These are phyloP conservation scores for Ganoderma resinaceum DNA, from an alignment of 1,284 basidiomycete genomes.

Conservation along the genomic window DNA sequence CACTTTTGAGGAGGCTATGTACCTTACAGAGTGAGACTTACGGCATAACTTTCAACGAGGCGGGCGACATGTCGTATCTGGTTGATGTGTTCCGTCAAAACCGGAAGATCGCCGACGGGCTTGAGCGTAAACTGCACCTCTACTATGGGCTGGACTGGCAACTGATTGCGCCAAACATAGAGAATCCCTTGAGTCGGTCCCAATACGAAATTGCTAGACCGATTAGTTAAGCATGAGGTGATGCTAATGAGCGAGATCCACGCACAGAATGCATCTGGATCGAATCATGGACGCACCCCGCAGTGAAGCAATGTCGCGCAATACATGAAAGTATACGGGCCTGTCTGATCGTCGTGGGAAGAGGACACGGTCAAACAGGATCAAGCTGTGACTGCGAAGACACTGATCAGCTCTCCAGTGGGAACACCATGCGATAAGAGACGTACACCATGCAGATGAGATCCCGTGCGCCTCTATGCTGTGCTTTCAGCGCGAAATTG, in stretches of 20 bases:
- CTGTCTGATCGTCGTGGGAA: neutral
- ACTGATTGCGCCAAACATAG: neutral
- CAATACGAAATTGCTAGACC: neutral
- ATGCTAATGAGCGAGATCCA: neutral
- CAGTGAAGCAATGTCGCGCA: neutral
- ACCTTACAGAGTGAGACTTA: neutral
- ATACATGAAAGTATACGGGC: neutral
- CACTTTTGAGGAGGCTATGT: neutral
- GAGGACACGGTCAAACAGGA: neutral
- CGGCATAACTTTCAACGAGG: neutral
- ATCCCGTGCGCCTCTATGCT: neutral
- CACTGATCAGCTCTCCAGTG: neutral
- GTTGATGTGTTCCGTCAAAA: neutral
- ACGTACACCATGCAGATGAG: neutral
- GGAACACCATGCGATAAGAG: neutral
- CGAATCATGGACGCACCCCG: too few relatives aligned
- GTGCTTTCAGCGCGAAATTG: neutral
- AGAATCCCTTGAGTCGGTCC: neutral
- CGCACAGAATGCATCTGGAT: neutral
- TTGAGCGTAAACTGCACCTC: neutral
- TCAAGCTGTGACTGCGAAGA: neutral
- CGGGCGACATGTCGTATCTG: neutral
- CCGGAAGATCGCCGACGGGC: neutral
- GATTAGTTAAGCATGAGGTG: neutral
- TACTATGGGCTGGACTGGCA: neutral